phyloP scores from a whole-genome alignment of 768 basidiomycete species.

The Boletus tomentosulus region DNA sequence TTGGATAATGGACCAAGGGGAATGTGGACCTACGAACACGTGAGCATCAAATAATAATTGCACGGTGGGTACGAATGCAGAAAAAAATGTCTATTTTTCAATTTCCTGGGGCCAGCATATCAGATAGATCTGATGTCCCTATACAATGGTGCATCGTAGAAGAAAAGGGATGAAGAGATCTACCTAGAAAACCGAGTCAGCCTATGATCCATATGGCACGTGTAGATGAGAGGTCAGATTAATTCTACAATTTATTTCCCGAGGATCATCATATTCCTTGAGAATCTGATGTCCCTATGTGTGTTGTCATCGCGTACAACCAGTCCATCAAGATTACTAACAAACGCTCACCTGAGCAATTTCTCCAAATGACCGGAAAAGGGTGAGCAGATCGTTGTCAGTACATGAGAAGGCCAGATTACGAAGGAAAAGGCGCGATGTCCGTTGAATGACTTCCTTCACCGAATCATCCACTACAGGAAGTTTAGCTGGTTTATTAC shows the following conservation, averaged over 20 bases:
- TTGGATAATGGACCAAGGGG: slow-evolving; percentile 46
- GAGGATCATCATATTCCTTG: slow-evolving; percentile 31
- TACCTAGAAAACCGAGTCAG: slow-evolving; percentile 16
- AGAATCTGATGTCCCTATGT: slow-evolving; percentile 29
- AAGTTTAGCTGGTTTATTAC: slow-evolving; percentile 7
- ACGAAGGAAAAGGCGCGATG: slow-evolving; percentile 85
- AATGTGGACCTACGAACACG: slow-evolving; percentile 47
- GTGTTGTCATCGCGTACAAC: slow-evolving; percentile 39
- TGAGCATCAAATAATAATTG: not conserved
- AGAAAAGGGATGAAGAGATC: not conserved
- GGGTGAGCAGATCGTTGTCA: slow-evolving; percentile 58
- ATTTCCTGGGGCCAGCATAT: slow-evolving; percentile 46
- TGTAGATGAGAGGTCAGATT: slow-evolving; percentile 18
- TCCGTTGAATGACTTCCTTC: slow-evolving; percentile 58
- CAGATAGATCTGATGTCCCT: slow-evolving; percentile 53
- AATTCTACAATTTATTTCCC: slow-evolving; percentile 60
- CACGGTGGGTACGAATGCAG: slow-evolving; percentile 25
- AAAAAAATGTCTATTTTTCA: slow-evolving; percentile 51
- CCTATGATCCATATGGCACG: not conserved
- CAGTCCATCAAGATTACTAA: not conserved
- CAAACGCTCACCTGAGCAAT: slow-evolving; percentile 64
- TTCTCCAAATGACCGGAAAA: slow-evolving; percentile 67
- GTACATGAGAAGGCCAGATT: slow-evolving; percentile 89
- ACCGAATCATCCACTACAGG: slow-evolving; percentile 29
- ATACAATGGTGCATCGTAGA: slow-evolving; percentile 12